A percentile compares a stretch with the other conserved stretches of the same genome.
phyloP scores from a whole-genome alignment of 768 basidiomycete genomes.

The Auricularia sp. region DNA sequence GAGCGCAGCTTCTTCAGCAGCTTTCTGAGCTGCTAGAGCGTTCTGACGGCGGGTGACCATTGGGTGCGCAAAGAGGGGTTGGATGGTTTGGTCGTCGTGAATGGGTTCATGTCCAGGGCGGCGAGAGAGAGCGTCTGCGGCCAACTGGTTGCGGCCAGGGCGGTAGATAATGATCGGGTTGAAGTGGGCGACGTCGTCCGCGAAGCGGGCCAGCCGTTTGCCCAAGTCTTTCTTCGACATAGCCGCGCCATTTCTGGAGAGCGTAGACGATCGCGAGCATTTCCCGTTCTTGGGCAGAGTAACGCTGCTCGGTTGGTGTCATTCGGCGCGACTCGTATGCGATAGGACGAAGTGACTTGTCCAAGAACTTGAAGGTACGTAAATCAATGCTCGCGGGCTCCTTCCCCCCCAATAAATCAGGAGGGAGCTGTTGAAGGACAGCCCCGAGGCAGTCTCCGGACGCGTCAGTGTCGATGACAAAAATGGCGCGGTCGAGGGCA shows the following conservation, averaged over 20 bases:
- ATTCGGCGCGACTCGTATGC: background rate
- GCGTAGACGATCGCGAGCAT: background rate
- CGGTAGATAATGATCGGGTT: conserved; percentile 1
- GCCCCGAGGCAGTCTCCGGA: no score
- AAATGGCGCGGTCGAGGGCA: no score
- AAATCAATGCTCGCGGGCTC: background rate
- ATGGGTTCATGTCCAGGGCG: conserved; percentile 10
- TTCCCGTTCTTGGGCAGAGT: background rate
- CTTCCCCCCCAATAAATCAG: background rate
- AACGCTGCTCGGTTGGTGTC: background rate
- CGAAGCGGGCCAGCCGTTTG: conserved; percentile 15
- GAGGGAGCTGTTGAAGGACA: no score
- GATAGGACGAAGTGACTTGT: background rate
- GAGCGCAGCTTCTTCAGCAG: background rate
- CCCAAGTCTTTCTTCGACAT: conserved; percentile 15
- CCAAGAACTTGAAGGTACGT: background rate
- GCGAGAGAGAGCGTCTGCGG: conserved; percentile 15
- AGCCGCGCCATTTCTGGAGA: conserved; percentile 12
- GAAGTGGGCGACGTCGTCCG: conserved; percentile 16
- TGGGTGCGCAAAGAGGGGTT: conserved; percentile 10
- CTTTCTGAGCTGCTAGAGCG: no score
- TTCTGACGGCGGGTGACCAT: no score
- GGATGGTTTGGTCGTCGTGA: conserved; percentile 9
- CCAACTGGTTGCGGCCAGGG: conserved; percentile 7
- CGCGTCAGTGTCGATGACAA: no score